A percentile compares a stretch with the other conserved stretches of the same genome.
Evolutionary conservation across 1,284 basidiomycete species (phyloP).

Genomic region (Earliella scabrosa): DNA sequence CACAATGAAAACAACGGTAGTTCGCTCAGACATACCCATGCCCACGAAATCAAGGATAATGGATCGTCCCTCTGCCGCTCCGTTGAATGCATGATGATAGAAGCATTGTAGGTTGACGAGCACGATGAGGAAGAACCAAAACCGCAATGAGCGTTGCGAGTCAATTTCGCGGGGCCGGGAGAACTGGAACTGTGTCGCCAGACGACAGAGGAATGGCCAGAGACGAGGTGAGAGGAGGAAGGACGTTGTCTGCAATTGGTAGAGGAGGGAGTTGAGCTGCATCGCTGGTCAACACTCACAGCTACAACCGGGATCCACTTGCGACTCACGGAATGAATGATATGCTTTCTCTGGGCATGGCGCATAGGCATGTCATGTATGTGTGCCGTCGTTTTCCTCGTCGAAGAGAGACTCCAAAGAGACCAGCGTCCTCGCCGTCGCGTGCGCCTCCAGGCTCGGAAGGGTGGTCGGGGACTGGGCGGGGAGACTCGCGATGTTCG

Average conservation of each 20-base stretch:
- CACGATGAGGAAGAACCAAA: constrained; percentile 63
- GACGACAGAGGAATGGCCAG: constrained; percentile 56
- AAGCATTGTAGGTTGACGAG: constrained; percentile 61
- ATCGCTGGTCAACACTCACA: neutral
- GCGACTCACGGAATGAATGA: constrained; percentile 68
- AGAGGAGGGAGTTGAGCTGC: constrained; percentile 71
- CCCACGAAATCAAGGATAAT: constrained; percentile 79
- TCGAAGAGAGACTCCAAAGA: constrained; percentile 1
- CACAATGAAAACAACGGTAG: neutral
- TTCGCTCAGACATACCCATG: constrained; percentile 54
- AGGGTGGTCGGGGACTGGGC: no score
- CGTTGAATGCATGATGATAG: constrained; percentile 60
- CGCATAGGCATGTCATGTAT: constrained; percentile 73
- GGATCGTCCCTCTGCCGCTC: constrained; percentile 54
- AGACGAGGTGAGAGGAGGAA: constrained; percentile 76
- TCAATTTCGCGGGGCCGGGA: constrained; percentile 68
- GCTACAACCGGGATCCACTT: neutral
- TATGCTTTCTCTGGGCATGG: constrained; percentile 76
- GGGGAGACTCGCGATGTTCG: constrained; percentile 3
- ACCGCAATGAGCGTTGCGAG: constrained; percentile 59
- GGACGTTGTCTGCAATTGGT: constrained; percentile 73
- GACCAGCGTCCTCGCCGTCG: constrained; percentile 13
- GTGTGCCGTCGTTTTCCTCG: constrained; percentile 6
- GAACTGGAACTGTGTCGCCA: constrained; percentile 66
- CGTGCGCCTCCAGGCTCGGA: constrained; percentile 11